These are phyloP conservation scores for Pythium vanterpoolii DNA, from an alignment of 352 stramenopile species.

Conservation along the genomic window DNA sequence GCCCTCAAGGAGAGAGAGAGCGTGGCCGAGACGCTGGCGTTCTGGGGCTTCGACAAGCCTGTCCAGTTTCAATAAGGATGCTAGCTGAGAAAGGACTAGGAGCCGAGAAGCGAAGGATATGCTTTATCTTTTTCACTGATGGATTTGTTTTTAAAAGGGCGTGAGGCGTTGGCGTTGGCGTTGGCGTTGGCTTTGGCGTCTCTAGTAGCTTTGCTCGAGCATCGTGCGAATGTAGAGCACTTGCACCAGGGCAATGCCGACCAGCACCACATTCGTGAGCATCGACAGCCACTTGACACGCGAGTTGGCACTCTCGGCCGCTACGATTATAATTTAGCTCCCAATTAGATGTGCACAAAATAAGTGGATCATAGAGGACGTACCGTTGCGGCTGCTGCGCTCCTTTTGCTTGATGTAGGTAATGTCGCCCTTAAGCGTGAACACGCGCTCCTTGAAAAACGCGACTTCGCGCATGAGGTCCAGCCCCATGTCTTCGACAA, in stretches of 20 bases:
- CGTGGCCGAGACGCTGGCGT: slow-evolving; percentile 56
- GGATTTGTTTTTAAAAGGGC: too few relatives aligned
- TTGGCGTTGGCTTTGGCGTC: background rate
- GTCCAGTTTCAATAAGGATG: slow-evolving; percentile 29
- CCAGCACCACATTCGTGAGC: slow-evolving; percentile 72
- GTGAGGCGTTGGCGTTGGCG: background rate
- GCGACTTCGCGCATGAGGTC: slow-evolving; percentile 81
- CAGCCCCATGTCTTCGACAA: slow-evolving; percentile 76
- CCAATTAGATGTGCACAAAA: background rate
- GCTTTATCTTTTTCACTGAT: too few relatives aligned
- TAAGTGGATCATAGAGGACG: background rate
- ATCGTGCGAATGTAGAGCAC: slow-evolving; percentile 83
- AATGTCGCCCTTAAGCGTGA: slow-evolving; percentile 73
- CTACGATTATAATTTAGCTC: slow-evolving; percentile 25
- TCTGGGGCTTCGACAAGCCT: slow-evolving; percentile 58
- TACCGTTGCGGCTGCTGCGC: slow-evolving; percentile 68
- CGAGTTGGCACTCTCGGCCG: slow-evolving; percentile 69
- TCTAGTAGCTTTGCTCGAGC: slow-evolving; percentile 73
- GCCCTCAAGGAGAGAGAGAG: slow-evolving; percentile 69
- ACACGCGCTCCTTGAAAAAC: slow-evolving; percentile 78
- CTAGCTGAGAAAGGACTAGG: too few relatives aligned
- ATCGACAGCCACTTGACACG: slow-evolving; percentile 85
- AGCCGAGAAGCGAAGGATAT: too few relatives aligned
- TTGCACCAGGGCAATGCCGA: slow-evolving; percentile 74
- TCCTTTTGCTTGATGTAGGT: slow-evolving; percentile 80